Base-by-base conservation (phyloP, 305 asterid genomes). In the Plantago coronopus region DNA sequence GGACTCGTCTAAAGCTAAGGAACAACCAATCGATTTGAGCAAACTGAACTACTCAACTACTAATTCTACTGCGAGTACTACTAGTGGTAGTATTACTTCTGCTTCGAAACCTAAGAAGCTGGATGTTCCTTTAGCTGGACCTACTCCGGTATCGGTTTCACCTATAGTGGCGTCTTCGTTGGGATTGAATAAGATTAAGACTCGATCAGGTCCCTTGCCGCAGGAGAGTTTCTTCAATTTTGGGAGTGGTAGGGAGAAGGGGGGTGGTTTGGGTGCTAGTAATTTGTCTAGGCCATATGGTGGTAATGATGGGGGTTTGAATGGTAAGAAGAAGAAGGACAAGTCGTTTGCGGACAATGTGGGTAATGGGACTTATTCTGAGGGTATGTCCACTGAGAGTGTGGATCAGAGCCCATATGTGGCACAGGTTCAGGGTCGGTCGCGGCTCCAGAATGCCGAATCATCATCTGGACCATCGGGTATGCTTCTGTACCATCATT, bases 161-260 rank as follows among this genome's bases (percentile, higher is more conserved):
- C 99, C 97, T 46, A 77, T 94, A n/a, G 85, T 89, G 74, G 99
- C 99, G 2, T 94, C 99, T 0, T 94, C 99, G 0, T 75, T 94
- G 75, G 99, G 99, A n/a, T 73, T 94, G 80, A 90, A 89, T 75
- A 87, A 86, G 83, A 94, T 94, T 49, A 94, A 94, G 87, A 94
- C 99, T 38, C 87, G 99, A 74, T 94, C 99, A 54, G 99, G 97
- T 69, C 97, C 99, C 54, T 76, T 94, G 86, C 99, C 97, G 17
- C 99, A 89, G 80, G 99, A 94, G 89, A 89, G 87, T 22, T 89
- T 93, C 66, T 89, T 87, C 4, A 91, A 79, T 59, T 89, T 79
- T 57, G 95, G 88, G 59, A 79, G 84, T 62, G 57, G 57, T 14
- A 78, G 83, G 54, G 97, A 89, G 2, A 87, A 78, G 74, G 96